phyloP scores from a whole-genome alignment of 805 yeast genomes.

The Kluyveromyces lactis region DNA sequence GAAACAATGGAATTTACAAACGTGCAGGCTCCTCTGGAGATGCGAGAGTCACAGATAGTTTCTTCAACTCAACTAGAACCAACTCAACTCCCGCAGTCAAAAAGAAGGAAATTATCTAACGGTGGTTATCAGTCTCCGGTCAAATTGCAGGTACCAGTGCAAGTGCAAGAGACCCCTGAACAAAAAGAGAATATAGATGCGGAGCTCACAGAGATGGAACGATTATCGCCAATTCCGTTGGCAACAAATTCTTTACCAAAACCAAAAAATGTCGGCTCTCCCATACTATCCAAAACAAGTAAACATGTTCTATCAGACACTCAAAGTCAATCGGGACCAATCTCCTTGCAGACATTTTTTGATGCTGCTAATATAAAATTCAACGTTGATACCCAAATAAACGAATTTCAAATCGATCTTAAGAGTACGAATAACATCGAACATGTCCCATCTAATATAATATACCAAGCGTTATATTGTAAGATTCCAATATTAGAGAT shows the following conservation, averaged over 20 bases:
- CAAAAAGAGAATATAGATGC: slow-evolving; percentile 10
- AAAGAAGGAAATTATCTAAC: slow-evolving; percentile 2
- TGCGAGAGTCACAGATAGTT: slow-evolving; percentile 3
- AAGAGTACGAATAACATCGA: neutral
- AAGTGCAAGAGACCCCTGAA: slow-evolving; percentile 1
- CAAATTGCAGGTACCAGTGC: slow-evolving; percentile 1
- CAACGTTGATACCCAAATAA: slow-evolving; percentile 11
- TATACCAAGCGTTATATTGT: slow-evolving; percentile 16
- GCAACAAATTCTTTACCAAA: neutral
- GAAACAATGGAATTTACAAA: slow-evolving; percentile 14
- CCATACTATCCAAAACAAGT: no score
- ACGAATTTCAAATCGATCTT: neutral
- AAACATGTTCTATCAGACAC: no score
- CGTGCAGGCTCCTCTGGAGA: slow-evolving; percentile 1
- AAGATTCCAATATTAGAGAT: slow-evolving; percentile 32
- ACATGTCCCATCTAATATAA: slow-evolving; percentile 5
- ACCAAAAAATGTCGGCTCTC: no score
- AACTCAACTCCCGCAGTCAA: neutral
- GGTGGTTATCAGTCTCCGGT: slow-evolving; percentile 4
- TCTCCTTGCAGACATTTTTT: slow-evolving; percentile 13
- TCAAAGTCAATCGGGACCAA: neutral
- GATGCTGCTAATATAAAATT: slow-evolving; percentile 16
- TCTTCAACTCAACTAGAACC: slow-evolving; percentile 7
- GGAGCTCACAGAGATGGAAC: slow-evolving; percentile 20
- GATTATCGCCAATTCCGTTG: slow-evolving; percentile 20